Evolutionary conservation across 2,329 filamentous ascomycete species (phyloP), one percentile per base, ranked within the genome.

Genomic region (Curvularia spicifera): DNA sequence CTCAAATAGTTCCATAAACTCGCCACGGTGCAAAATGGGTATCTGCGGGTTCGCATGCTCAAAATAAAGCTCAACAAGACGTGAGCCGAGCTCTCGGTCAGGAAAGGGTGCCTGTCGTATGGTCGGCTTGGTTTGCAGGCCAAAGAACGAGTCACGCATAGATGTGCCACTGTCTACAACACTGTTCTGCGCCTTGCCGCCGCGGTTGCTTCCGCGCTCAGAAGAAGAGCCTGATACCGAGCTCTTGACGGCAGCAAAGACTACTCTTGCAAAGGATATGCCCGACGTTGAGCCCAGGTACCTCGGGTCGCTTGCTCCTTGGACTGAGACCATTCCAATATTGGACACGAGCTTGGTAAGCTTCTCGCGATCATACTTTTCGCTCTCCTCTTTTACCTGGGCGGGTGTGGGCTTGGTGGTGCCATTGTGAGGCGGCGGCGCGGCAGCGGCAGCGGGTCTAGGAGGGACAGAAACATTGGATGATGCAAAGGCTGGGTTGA

Each of bases 1-100:
- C 53, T 96, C 89, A 73, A 97, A 91, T 79, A 96, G 87, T 45
- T 89, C 85, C 88, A 93, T 92, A 71, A 97, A 98, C 68, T 97
- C 92, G 31, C 85, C 89, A 37, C 91, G 88, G 73, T 98, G 94
- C 49, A 98, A 81, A 43, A 97, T 92, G 0, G 94, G 94, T 64
- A 97, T 96, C 76, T 98, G 94, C 4, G 94, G 93, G 74, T 98
- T 98, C 1, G 94, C 92, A 74, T 97, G 91, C 78, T 97, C 92
- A 76, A 98, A 98, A 76, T 97, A 98, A 37, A 97, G 84, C 53
- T 88, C 86, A 37, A 91, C 88, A 18, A 98, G 83, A 59, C 87
- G 85, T 53, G 85, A 78, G 0, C 88, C 94, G 2, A 97, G 81
- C 31, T 90, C 86, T 63, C 85, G 87, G 62, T 91, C 87, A 0